Base-by-base conservation (phyloP, 2,329 filamentous ascomycete genomes). In the Keithomyces neogunnii region DNA sequence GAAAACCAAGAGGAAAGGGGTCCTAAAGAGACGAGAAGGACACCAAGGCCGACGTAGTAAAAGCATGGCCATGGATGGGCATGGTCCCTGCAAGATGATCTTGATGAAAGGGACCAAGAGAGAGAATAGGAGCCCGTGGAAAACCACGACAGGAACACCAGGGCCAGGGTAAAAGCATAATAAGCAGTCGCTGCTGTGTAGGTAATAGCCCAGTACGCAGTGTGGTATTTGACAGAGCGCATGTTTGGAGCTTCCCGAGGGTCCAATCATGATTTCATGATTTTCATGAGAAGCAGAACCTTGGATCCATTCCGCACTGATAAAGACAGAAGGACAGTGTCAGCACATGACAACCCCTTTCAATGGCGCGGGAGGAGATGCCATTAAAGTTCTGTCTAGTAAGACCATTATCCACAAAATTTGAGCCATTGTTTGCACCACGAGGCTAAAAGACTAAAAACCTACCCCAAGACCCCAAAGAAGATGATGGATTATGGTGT, bases 141-240 rank as follows among this genome's bases (percentile, higher is more conserved):
- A 42, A 42, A 48, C 6, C 26, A 33, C 5, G 11, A 13, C 35
- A 10, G 47, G 47, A 10, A 48, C 35, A 19, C 1, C 3, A 40
- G 32, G 30, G 3, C 42, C 35, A 42, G 30, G 1, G 47, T 48
- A 19, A 5, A 42, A 13, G 26, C 36, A 19, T 39, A 19, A n/a
- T 48, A 48, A 4, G 19, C 31, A 4, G 13, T 31, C 33, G 35
- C 35, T 42, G 0, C 36, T n/a, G 47, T 30, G 47, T 4, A 40
- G 35, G 47, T 35, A 48, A 42, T 19, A 31, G 36, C 19, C 47
- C 47, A 48, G 38, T 48, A 48, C 10, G 32, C 19, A n/a, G 11
- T 3, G 47, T 48, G 47, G 31, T 48, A 40, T 31, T 39, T 48
- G 6, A 48, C 35, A 31, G 47, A 48, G 26, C 47, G 35, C 47